Evolutionary conservation across 306 rosid species (phyloP), one percentile per base, ranked within the genome.

Genomic region (Prunus mira): DNA sequence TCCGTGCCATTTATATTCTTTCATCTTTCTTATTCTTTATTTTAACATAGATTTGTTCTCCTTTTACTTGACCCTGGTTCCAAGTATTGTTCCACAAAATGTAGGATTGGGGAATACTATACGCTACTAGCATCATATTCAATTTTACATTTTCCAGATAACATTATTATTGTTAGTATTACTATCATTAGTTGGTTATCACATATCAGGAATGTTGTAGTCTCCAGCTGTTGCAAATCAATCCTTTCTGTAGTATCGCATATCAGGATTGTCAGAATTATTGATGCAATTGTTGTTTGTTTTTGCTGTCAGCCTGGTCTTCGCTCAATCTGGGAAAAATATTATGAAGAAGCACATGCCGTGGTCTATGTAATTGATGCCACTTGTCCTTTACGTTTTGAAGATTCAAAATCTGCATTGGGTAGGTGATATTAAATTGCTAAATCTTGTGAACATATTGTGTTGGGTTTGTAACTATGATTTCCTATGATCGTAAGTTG

Each of bases 311-410:
- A 96, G 98, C 88, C 86, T 65, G 99, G 99, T 72, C 99, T 96
- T 84, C 93, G 97, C 79, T 92, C 98, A 72, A 93, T 96, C 79
- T 96, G 99, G 99, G 99, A 96, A 87, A 96, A 96, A 69, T 96
- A 96, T 80, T 96, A 87, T 75, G 99, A 96, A 88, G 99, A 96
- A 83, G 91, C 99, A 12, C 98, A 91, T 72, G 99, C 99, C n/a
- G 88, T 96, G 75, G 52, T 96, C 73, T 96, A 84, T 81, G 98
- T 96, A 34, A 84, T 93, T 46, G 99, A 96, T 86, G 98, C 99
- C 78, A 57, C 97, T 49, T 83, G 84, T 73, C 98, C 97, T 3
- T 82, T 96, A 2, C 93, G 92, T 60, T 96, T 96, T 77, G 99
- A 96, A 86, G 99, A 96, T 88, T 85, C 94, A 17, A 96, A 96